Base-by-base conservation (phyloP, 352 stramenopile species). In the Thalassiosira mediterranea region DNA sequence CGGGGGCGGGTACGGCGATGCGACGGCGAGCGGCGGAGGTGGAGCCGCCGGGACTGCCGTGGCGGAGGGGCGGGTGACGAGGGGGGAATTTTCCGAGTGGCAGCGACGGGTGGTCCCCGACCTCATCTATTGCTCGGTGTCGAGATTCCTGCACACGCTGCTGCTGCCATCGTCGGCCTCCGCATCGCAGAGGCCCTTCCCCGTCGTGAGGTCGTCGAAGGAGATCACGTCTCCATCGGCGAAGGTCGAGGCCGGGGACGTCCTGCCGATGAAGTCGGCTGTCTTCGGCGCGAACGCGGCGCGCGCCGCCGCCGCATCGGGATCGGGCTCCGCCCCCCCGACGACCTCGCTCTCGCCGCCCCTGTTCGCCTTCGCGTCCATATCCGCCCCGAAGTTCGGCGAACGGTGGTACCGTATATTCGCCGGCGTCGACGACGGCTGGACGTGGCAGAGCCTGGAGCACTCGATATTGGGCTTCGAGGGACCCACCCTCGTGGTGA, bases 361-460 rank as follows among this genome's bases (percentile, higher is more conserved):
- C 15, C 15, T 75, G 21, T 80, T 75, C 52, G 54, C 23, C 29
- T 80, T 80, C 37, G 56, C 56, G 13, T 44, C 25, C n/a, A 57
- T 48, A 31, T 52, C 26, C 17, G 54, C 51, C 4, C 28, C 46
- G 28, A 54, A 54, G 4, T 54, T 54, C 32, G 46, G 46, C 34
- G 31, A 31, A 56, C 29, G 76, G 54, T 92, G 79, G 66, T 83
- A 89, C 75, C 74, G 83, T 46, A 48, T 92, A 42, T 92, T 87
- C 52, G 86, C 79, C 17, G 87, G 79, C 28, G 69, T 62, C 5
- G 75, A 64, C n/a, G 82, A 92, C 73, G 87, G 87, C 26, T 77
- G 89, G 58, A 89, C 79, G 1, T 92, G 90, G 49, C 88, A 92
- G 80, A 64, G 80, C 23, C 44, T 92, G 3, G 69, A 86, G 68